Evolutionary conservation across 208 protist genomes (phyloP), one percentile per base, ranked within the genome.

Genomic region (Naegleria fowleri): DNA sequence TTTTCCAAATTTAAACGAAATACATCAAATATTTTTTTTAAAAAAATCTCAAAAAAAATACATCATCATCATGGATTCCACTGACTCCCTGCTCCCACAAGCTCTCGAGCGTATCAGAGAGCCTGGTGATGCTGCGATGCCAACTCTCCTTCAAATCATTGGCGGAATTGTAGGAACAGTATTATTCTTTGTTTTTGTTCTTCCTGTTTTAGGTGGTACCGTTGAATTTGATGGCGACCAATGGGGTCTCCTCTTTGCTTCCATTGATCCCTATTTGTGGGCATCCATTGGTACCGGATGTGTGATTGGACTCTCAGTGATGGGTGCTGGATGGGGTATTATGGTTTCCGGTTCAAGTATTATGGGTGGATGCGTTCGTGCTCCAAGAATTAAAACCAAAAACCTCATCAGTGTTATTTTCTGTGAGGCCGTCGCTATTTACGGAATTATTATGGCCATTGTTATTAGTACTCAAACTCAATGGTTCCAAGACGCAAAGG

Each of bases 391-490:
- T 39, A 93, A 75, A 75, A 97, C 95, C 92, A 98, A 98, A 92
- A 98, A 98, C 91, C 93, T 98, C 11, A 98, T 97, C 86, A 98
- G 95, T 41, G 98, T 99, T 92, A 98, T 99, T 94, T 99, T 99
- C 94, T 99, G 98, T 94, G 98, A 99, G 94, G 98, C 98, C 59
- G 97, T 99, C 0, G 98, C 98, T 79, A 99, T 99, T 91, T 99
- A 99, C 94, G 98, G 98, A 84, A 98, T 99, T 91, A 99, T 99
- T 93, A 95, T 99, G 40, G 97, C 98, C 55, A 99, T 99, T 94
- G 98, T 99, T 79, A 97, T 99, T 95, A 96, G 96, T 94, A 97
- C 96, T 58, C 84, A 88, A 55, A 40, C 15, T 39, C 51, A 52
- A 11, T 87, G 36, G 40, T 67, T 67, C 55, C 11, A 29, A 29